Evolutionary conservation across 2,329 filamentous ascomycete genomes (phyloP).

Genomic region (Venturia oleaginea): DNA sequence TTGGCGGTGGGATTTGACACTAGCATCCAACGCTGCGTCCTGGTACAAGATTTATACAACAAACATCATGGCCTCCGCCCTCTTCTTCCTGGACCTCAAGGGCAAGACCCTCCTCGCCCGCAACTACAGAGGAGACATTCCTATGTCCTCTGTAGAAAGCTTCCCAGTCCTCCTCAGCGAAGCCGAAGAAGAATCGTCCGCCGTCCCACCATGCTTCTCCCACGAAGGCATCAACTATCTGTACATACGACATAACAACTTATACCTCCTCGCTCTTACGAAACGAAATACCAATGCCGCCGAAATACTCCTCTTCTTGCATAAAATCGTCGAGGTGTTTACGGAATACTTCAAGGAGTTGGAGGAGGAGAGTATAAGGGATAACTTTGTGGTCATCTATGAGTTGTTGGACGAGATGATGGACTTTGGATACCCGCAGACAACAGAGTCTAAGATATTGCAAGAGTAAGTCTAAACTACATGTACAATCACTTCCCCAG

Average conservation of each 20-base stretch:
- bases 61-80: constrained; percentile 74
- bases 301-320: constrained; percentile 95
- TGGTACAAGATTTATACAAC: not conserved
- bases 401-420: constrained; percentile 99
- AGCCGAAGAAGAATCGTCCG: constrained; percentile 97
- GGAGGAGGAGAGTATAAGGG: constrained; percentile 95
- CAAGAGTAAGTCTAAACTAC: constrained; percentile 55
- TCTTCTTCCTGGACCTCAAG: constrained; percentile 99
- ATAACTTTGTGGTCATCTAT: constrained; percentile 99
- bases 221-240: constrained; percentile 99
- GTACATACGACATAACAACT: constrained; percentile 98
- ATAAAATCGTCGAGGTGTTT: constrained; percentile 97
- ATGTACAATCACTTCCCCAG: not conserved
- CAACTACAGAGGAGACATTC: constrained; percentile 97
- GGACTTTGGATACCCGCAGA: constrained; percentile 99
- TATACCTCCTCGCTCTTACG: constrained; percentile 93
- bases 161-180: constrained; percentile 94
- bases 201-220: constrained; percentile 94
- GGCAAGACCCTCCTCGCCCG: constrained; percentile 99
- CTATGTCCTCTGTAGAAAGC: constrained; percentile 98
- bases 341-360: constrained; percentile 99
- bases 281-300: constrained; percentile 99
- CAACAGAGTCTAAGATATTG: constrained; percentile 94
- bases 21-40: not conserved
- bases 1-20: constrained; percentile 2